Percentiles rank a stretch among this genome's conserved stretches.
phyloP scores from a whole-genome alignment of 176 grass and related monocot species.

The Ensete ventricosum region DNA sequence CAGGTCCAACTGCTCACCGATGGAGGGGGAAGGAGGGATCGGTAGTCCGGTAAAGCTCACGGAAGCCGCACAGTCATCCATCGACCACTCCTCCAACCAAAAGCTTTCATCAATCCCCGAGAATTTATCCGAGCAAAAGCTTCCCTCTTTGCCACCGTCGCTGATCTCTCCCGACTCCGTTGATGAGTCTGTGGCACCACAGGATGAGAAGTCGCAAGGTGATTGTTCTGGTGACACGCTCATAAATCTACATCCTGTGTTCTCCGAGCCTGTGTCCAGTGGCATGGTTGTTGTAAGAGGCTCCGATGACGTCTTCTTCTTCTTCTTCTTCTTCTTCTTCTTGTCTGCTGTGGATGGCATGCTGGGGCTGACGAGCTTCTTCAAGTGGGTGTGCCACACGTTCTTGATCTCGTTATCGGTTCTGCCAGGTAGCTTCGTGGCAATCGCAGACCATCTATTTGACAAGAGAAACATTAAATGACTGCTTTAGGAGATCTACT shows the following conservation, averaged over 20 bases:
- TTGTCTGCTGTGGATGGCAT: neutral
- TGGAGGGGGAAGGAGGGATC: neutral
- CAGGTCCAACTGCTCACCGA: neutral
- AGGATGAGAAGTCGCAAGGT: neutral
- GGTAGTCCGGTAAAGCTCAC: neutral
- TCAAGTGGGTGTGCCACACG: slow-evolving; percentile 11
- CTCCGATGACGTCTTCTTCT: neutral
- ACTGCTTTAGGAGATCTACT: neutral
- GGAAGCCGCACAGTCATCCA: neutral
- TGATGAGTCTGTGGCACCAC: neutral
- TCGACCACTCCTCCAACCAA: neutral
- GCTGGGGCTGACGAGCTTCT: neutral
- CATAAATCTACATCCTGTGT: neutral
- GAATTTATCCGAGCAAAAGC: neutral
- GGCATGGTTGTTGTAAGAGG: neutral
- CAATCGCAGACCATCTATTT: slow-evolving; percentile 8
- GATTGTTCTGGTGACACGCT: neutral
- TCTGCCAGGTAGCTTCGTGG: neutral
- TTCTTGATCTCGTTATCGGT: slow-evolving; percentile 15
- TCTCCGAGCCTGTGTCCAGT: neutral
- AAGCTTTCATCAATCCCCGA: neutral
- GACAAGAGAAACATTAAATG: neutral
- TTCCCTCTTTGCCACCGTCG: neutral
- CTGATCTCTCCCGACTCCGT: neutral
- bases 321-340: neutral